Evolutionary conservation across 371 early-diverging fungal species (phyloP).

Genomic region (Mucor lusitanicus): DNA sequence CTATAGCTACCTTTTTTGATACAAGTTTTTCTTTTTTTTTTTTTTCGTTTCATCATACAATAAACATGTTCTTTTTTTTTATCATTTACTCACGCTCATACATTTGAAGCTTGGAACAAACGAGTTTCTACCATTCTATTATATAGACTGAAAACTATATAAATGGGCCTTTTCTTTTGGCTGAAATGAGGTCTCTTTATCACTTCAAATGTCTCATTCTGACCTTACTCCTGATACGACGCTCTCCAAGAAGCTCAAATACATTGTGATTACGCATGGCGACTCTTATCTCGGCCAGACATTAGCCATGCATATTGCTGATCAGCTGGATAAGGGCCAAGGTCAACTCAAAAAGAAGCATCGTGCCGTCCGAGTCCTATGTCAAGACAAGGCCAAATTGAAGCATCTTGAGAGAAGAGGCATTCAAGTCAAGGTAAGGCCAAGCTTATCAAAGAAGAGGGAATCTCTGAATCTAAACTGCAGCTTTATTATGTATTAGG

Average conservation of each 20-base stretch:
- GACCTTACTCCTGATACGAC: neutral
- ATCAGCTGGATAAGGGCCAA: constrained; percentile 2
- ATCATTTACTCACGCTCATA: neutral
- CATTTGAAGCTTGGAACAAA: neutral
- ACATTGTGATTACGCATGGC: constrained; percentile 22
- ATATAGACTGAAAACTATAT: neutral
- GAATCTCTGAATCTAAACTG: neutral
- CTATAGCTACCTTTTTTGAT: neutral
- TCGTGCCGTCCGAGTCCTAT: constrained; percentile 14
- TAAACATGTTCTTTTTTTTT: neutral
- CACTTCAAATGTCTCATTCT: no score
- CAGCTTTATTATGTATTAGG: neutral
- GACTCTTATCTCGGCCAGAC: constrained; percentile 16
- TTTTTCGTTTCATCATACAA: neutral
- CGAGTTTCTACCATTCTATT: neutral
- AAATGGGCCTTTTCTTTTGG: neutral
- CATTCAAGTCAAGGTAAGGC: constrained; percentile 16
- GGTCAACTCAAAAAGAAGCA: constrained; percentile 2
- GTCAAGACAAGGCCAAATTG: neutral
- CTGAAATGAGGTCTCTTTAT: no score
- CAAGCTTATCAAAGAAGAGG: neutral
- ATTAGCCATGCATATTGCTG: constrained; percentile 15
- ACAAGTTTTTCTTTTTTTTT: neutral
- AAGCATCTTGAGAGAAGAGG: constrained; percentile 12
- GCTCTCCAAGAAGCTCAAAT: constrained; percentile 6